Percentiles rank a stretch among this genome's conserved stretches.
phyloP scores from a whole-genome alignment of 2,329 filamentous ascomycete species.

The Eutypella sp. region DNA sequence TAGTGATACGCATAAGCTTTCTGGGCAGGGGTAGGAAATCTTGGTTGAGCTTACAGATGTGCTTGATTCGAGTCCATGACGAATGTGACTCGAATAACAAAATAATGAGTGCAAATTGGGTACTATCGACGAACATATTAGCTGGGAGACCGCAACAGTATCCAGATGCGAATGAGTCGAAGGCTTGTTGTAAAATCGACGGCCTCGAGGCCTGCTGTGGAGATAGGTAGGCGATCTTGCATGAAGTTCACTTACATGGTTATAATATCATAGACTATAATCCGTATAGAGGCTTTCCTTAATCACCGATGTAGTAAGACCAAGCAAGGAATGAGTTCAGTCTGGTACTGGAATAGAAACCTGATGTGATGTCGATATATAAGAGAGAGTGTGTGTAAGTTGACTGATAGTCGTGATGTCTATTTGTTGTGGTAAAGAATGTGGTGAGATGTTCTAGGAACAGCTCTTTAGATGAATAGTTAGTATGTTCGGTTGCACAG shows the following conservation, averaged over 20 bases:
- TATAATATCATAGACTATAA: slow-evolving; percentile 31
- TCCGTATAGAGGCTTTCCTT: slow-evolving; percentile 18
- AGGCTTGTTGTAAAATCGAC: background rate
- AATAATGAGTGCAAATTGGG: slow-evolving; percentile 30
- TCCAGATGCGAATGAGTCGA: background rate
- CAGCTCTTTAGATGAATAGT: slow-evolving; percentile 36
- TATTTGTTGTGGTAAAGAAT: slow-evolving; percentile 29
- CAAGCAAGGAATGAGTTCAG: slow-evolving; percentile 33
- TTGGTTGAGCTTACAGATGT: slow-evolving; percentile 42
- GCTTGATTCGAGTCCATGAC: slow-evolving; percentile 49
- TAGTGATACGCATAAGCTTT: slow-evolving; percentile 35
- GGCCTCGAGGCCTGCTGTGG: slow-evolving; percentile 33
- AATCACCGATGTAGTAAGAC: slow-evolving; percentile 24
- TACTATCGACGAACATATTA: slow-evolving; percentile 31
- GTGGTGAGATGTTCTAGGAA: slow-evolving; percentile 39
- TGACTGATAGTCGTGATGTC: slow-evolving; percentile 11
- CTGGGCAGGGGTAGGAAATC: slow-evolving; percentile 3
- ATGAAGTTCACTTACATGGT: slow-evolving; percentile 38
- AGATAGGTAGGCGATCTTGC: slow-evolving; percentile 25
- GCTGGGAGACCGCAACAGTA: too few species aligned
- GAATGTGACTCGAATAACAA: slow-evolving; percentile 27
- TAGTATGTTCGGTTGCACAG: slow-evolving; percentile 28
- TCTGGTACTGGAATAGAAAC: slow-evolving; percentile 27
- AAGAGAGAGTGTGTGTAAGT: slow-evolving; percentile 29
- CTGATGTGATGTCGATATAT: slow-evolving; percentile 36